phyloP scores from a whole-genome alignment of 2,329 filamentous ascomycete genomes.

The Penicillium palitans region DNA sequence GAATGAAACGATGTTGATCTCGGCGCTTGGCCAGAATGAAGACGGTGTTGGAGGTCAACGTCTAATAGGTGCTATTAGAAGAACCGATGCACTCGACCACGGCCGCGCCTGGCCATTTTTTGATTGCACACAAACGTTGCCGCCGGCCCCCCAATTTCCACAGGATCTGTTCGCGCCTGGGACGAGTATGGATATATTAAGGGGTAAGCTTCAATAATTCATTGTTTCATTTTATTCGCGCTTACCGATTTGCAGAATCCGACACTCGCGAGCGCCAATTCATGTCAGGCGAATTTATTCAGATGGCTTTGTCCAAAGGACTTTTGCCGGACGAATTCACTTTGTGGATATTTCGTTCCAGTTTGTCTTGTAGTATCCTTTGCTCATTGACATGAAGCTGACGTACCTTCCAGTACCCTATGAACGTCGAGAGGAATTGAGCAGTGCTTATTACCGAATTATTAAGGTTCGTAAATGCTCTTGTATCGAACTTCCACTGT shows the following conservation, averaged over 20 bases:
- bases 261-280: constrained; percentile 59
- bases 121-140: constrained; percentile 29
- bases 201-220: constrained; percentile 29
- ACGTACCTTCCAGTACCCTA: constrained; percentile 46
- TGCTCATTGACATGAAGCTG: constrained; percentile 1
- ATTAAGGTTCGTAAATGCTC: constrained; percentile 50
- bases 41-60: constrained; percentile 48
- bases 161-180: constrained; percentile 30
- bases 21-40: constrained; percentile 44
- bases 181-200: constrained; percentile 34
- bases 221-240: neutral
- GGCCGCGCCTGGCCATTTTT: constrained; percentile 63
- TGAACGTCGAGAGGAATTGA: constrained; percentile 58
- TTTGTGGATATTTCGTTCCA: constrained; percentile 57
- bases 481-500: neutral
- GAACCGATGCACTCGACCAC: constrained; percentile 59
- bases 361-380: constrained; percentile 24
- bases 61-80: constrained; percentile 57
- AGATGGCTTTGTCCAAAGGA: constrained; percentile 45
- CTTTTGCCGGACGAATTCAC: constrained; percentile 64
- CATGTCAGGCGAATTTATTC: constrained; percentile 57
- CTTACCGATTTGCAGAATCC: constrained; percentile 41
- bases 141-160: constrained; percentile 37
- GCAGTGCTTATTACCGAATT: constrained; percentile 59
- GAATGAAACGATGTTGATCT: constrained; percentile 45